Evolutionary conservation across 2,329 filamentous ascomycete species (phyloP).

Genomic region (Diaporthe citri): DNA sequence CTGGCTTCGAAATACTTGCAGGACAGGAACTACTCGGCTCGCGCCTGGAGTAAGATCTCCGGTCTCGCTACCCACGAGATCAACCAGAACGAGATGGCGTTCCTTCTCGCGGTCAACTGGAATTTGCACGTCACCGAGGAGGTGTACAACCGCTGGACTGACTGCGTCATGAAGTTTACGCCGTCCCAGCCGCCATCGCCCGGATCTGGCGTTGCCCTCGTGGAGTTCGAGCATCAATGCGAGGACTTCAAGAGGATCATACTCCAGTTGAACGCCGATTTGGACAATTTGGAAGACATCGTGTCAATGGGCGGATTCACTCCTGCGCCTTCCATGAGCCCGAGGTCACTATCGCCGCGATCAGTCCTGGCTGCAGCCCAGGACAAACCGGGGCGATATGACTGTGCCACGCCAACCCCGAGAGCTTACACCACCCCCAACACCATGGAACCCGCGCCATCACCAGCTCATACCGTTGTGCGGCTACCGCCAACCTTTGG

Average conservation of each 20-base stretch:
- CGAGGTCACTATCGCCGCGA: constrained; percentile 50
- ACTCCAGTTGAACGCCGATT: constrained; percentile 65
- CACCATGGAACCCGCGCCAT: constrained; percentile 64
- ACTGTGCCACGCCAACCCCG: constrained; percentile 53
- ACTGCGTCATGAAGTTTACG: constrained; percentile 88
- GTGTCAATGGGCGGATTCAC: constrained; percentile 42
- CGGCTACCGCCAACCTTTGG: constrained; percentile 66
- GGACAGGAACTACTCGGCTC: constrained; percentile 96
- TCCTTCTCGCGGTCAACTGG: constrained; percentile 91
- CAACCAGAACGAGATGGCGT: constrained; percentile 95
- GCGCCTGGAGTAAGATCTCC: constrained; percentile 99
- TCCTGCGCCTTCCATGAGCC: constrained; percentile 38
- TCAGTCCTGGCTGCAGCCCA: constrained; percentile 59
- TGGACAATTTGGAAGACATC: constrained; percentile 71
- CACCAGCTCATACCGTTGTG: constrained; percentile 57
- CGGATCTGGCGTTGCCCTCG: constrained; percentile 56
- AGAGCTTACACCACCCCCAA: constrained; percentile 56
- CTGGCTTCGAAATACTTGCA: constrained; percentile 98
- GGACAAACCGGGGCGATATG: constrained; percentile 41
- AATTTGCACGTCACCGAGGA: constrained; percentile 92
- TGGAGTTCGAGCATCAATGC: constrained; percentile 59
- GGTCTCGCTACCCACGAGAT: constrained; percentile 94
- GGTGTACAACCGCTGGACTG: constrained; percentile 92
- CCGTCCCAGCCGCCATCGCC: constrained; percentile 72
- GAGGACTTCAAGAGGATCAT: constrained; percentile 71